These are phyloP conservation scores for Trichosporon sp. DNA, from an alignment of 1,284 basidiomycete genomes.

Conservation along the genomic window DNA sequence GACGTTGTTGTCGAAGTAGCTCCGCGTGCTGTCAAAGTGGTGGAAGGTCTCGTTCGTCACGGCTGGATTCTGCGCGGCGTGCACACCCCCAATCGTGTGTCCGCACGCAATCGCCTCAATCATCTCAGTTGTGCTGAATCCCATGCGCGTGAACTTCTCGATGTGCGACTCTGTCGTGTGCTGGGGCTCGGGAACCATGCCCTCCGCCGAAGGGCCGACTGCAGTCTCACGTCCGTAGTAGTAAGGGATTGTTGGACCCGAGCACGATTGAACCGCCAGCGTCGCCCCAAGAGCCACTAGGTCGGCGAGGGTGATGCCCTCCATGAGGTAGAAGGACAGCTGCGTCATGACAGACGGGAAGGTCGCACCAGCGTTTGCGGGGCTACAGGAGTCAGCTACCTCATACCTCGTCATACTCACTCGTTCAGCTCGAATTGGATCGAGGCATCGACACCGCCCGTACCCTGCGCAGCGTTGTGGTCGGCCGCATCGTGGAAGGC, in stretches of 20 bases:
- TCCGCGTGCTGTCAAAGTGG: slow-evolving; percentile 12
- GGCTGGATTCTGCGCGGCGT: slow-evolving; percentile 6
- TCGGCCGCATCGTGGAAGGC: slow-evolving; percentile 22
- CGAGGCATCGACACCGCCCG: slow-evolving; percentile 23
- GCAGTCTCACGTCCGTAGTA: slow-evolving; percentile 7
- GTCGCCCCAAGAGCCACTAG: slow-evolving; percentile 15
- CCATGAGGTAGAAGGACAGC: slow-evolving; percentile 4
- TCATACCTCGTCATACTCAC: background rate
- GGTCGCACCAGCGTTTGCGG: slow-evolving; percentile 10
- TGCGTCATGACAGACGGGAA: slow-evolving; percentile 8
- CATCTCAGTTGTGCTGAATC: slow-evolving; percentile 15
- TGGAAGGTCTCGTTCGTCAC: slow-evolving; percentile 7
- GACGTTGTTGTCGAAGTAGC: slow-evolving; percentile 15
- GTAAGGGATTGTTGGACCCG: slow-evolving; percentile 16
- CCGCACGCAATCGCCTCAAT: slow-evolving; percentile 13
- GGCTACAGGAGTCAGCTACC: background rate
- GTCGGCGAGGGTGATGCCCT: slow-evolving; percentile 14
- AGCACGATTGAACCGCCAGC: slow-evolving; percentile 15
- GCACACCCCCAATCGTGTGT: slow-evolving; percentile 17
- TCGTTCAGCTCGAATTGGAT: slow-evolving; percentile 21
- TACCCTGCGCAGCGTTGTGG: slow-evolving; percentile 17
- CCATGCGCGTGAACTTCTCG: slow-evolving; percentile 19
- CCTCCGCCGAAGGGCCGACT: background rate
- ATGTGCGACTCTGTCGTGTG: slow-evolving; percentile 13
- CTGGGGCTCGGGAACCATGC: slow-evolving; percentile 13